phyloP scores from a whole-genome alignment of 2,329 filamentous ascomycete genomes.

The Arthroderma sp. region DNA sequence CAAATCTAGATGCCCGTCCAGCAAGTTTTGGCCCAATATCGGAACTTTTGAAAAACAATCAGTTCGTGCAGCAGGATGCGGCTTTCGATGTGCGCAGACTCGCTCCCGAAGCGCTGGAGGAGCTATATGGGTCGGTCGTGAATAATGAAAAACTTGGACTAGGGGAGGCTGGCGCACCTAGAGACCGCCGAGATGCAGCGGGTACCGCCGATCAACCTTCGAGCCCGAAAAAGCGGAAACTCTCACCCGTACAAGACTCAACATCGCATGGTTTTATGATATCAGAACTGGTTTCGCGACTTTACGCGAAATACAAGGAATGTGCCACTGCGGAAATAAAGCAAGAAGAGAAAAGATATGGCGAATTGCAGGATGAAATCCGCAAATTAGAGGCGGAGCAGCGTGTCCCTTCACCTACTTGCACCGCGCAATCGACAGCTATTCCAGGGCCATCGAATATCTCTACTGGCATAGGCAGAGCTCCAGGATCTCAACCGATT shows the following conservation, averaged over 20 bases:
- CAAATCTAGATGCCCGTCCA: constrained; percentile 51
- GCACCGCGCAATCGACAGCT: not conserved
- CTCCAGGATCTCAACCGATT: no score
- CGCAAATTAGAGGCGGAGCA: constrained; percentile 46
- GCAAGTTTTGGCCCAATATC: constrained; percentile 60
- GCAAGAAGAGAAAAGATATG: constrained; percentile 58
- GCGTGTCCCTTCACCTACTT: not conserved
- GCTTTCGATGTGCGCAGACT: constrained; percentile 63
- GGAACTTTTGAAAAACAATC: constrained; percentile 58
- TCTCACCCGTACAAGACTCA: constrained; percentile 51
- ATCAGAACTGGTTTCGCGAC: constrained; percentile 54
- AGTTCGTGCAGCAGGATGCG: constrained; percentile 54
- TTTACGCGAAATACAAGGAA: constrained; percentile 64
- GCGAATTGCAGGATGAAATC: constrained; percentile 53
- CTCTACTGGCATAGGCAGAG: no score
- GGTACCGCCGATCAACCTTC: constrained; percentile 32
- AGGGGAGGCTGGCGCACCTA: not conserved
- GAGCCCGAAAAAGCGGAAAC: constrained; percentile 61
- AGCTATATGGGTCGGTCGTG: constrained; percentile 63
- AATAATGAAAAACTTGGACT: constrained; percentile 46
- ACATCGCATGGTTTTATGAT: constrained; percentile 54
- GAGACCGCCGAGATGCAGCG: not conserved
- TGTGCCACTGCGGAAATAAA: constrained; percentile 56
- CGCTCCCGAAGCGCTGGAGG: constrained; percentile 62
- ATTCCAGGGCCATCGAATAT: not conserved